Conservation (phyloP, 106 monocot genomes). For the Ottelia alismoides region DNA sequence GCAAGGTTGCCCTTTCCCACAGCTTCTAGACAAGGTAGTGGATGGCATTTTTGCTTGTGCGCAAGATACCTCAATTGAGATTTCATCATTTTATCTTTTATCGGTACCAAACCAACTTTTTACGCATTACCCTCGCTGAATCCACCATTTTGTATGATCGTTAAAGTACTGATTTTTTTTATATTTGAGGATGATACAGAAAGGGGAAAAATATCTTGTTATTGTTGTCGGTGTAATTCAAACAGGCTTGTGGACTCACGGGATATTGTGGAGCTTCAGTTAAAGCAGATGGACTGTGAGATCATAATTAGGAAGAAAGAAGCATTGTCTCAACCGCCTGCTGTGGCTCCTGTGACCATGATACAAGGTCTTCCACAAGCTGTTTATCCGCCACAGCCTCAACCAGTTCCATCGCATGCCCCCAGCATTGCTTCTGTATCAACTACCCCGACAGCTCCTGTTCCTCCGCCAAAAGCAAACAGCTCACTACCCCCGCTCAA, state of each 20-base stretch:
- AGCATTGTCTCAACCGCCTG: conserved; percentile 33
- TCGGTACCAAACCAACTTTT: too few relatives aligned
- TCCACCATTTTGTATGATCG: too few relatives aligned
- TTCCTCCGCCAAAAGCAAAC: conserved; percentile 23
- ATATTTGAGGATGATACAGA: too few relatives aligned
- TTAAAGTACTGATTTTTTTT: too few relatives aligned
- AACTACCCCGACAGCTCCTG: conserved; percentile 3
- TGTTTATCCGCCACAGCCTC: conserved; percentile 24
- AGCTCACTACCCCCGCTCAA: conserved; percentile 57
- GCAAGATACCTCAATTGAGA: too few relatives aligned
- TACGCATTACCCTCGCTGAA: too few relatives aligned
- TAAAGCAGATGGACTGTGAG: conserved; percentile 55
- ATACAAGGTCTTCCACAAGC: conserved; percentile 28
- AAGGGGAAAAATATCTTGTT: too few relatives aligned
- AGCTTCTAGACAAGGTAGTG: too few relatives aligned
- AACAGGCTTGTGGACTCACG: conserved; percentile 78
- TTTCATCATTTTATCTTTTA: too few relatives aligned
- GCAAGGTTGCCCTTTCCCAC: too few relatives aligned
- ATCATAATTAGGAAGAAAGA: conserved; percentile 69
- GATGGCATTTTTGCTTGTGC: too few relatives aligned
- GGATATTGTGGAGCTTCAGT: conserved; percentile 55
- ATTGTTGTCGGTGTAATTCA: too few relatives aligned
- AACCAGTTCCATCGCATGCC: conserved; percentile 4
- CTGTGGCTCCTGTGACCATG: conserved; percentile 35
- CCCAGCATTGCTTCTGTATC: conserved; percentile 17